Conservation (phyloP, 192 early-diverging fungal species). For the Coemansia sp. region DNA sequence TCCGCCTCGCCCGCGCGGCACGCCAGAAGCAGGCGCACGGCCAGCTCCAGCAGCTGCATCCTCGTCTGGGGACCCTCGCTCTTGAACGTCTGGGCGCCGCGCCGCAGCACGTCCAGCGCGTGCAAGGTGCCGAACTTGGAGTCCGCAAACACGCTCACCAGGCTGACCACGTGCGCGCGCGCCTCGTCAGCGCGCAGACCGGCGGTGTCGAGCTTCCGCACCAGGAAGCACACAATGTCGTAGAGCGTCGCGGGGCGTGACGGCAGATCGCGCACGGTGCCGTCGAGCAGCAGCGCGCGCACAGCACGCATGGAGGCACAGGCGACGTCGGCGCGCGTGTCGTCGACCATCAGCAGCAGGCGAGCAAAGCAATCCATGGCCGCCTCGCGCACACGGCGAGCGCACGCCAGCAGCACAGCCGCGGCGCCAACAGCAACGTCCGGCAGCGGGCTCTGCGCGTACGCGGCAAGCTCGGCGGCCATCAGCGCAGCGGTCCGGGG, state of each 20-base stretch:
- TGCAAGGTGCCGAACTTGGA: slow-evolving; percentile 55
- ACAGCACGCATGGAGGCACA: slow-evolving; percentile 27
- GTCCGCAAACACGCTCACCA: slow-evolving; percentile 75
- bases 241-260: slow-evolving; percentile 37
- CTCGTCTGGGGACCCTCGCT: slow-evolving; percentile 67
- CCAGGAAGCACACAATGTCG: slow-evolving; percentile 40
- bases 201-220: slow-evolving; percentile 11
- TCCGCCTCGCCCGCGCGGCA: not conserved
- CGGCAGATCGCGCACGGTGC: slow-evolving; percentile 36
- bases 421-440: slow-evolving; percentile 32
- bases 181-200: slow-evolving; percentile 47
- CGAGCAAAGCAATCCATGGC: slow-evolving; percentile 43
- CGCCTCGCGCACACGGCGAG: slow-evolving; percentile 45
- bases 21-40: slow-evolving; percentile 33
- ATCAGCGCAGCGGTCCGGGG: slow-evolving; percentile 65
- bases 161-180: slow-evolving; percentile 78
- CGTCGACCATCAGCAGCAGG: slow-evolving; percentile 28
- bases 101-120: slow-evolving; percentile 79
- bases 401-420: slow-evolving; percentile 32
- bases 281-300: slow-evolving; percentile 31
- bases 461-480: slow-evolving; percentile 66
- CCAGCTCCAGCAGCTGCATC: slow-evolving; percentile 77
- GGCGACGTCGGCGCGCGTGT: slow-evolving; percentile 16
- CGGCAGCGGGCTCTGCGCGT: slow-evolving; percentile 22
- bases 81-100: slow-evolving; percentile 55